phyloP scores from a whole-genome alignment of 805 yeast genomes.

The Blastobotrys americana region DNA sequence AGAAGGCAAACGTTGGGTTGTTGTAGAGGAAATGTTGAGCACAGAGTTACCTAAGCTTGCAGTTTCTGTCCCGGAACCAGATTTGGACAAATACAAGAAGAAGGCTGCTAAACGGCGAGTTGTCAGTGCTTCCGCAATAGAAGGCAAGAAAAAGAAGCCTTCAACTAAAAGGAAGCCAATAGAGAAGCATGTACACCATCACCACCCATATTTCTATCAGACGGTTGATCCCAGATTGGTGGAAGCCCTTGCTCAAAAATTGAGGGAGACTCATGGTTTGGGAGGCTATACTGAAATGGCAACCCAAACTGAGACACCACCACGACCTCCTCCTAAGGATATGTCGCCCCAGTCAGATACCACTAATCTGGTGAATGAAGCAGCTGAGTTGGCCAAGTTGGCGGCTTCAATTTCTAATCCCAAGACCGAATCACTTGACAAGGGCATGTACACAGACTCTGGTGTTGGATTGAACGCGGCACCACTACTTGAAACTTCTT shows the following conservation, averaged over 20 bases:
- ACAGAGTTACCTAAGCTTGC: constrained; percentile 19
- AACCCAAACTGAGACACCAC: background rate
- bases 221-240: constrained; percentile 1
- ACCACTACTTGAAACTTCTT: background rate
- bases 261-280: background rate
- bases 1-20: constrained; percentile 24
- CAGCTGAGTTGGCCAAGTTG: background rate
- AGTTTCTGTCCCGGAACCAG: constrained; percentile 1
- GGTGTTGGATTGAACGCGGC: no score
- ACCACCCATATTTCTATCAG: constrained; percentile 1
- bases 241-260: background rate
- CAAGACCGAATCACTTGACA: background rate
- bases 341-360: background rate
- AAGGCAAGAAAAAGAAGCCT: background rate
- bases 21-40: constrained; percentile 25
- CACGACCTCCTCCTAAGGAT: background rate
- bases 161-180: background rate
- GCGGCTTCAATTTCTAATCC: no score
- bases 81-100: constrained; percentile 2
- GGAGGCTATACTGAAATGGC: background rate
- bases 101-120: background rate
- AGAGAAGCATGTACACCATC: constrained; percentile 7
- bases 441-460: no score
- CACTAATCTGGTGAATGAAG: background rate
- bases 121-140: background rate